These are phyloP conservation scores for Thecaphora thlaspeos DNA, from an alignment of 1,284 basidiomycete genomes.

Conservation along the genomic window DNA sequence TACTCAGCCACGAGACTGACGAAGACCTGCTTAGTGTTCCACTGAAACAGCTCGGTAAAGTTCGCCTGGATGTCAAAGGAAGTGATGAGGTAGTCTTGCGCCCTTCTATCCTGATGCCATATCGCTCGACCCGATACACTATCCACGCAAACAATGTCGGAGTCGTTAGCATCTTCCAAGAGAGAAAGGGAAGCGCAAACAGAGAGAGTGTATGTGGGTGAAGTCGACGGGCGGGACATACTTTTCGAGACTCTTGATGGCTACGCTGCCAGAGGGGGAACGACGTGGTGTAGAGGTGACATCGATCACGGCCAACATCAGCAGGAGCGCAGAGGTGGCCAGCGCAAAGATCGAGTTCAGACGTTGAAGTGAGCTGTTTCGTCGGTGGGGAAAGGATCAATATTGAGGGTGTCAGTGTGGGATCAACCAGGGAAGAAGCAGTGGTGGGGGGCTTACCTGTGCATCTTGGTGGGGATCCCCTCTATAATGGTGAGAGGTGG, in stretches of 20 bases:
- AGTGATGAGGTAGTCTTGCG: conserved; percentile 47
- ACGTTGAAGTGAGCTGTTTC: conserved; percentile 64
- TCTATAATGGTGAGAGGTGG: too few species aligned
- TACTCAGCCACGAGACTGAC: conserved; percentile 58
- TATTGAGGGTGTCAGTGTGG: too few species aligned
- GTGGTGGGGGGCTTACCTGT: too few species aligned
- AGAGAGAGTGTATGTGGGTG: too few species aligned
- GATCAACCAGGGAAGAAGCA: too few species aligned
- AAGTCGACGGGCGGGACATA: conserved; percentile 24
- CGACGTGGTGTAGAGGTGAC: conserved; percentile 27
- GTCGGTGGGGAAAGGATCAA: too few species aligned
- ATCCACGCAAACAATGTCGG: background rate
- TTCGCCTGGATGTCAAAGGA: conserved; percentile 62
- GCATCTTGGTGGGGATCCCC: too few species aligned
- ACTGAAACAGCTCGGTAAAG: conserved; percentile 76
- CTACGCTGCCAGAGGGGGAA: conserved; percentile 63
- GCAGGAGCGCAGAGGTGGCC: conserved; percentile 64
- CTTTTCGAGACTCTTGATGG: conserved; percentile 70
- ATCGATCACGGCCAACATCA: conserved; percentile 60
- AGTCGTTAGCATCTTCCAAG: background rate
- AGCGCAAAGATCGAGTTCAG: conserved; percentile 73
- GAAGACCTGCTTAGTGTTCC: conserved; percentile 93
- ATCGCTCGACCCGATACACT: conserved; percentile 22
- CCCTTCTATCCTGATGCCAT: conserved; percentile 44
- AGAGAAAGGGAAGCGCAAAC: background rate